A percentile compares a stretch with the other conserved stretches of the same genome.
These are phyloP conservation scores for Pleurotus giganteus DNA, from an alignment of 768 basidiomycete species.

Conservation along the genomic window DNA sequence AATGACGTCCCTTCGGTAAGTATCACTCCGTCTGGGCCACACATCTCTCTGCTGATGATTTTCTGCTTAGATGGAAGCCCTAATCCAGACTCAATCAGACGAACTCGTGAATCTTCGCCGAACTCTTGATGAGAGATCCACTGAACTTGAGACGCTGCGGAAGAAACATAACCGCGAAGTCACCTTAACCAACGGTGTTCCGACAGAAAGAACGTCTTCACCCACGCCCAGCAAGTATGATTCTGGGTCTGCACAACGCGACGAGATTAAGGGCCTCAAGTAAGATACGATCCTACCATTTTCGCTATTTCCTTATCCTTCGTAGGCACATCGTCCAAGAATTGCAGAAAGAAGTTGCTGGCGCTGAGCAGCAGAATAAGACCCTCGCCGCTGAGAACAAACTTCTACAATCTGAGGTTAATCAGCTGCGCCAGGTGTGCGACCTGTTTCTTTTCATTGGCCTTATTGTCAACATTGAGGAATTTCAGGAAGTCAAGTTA, in stretches of 20 bases:
- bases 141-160: conserved; percentile 54
- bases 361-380: conserved; percentile 60
- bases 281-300: conserved; percentile 26
- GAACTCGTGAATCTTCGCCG: conserved; percentile 27
- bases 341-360: conserved; percentile 76
- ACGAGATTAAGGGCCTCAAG: conserved; percentile 86
- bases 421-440: conserved; percentile 70
- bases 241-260: conserved; percentile 36
- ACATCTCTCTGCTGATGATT: background rate
- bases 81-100: conserved; percentile 24
- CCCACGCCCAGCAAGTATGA: conserved; percentile 52
- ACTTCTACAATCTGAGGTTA: conserved; percentile 60
- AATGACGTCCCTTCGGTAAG: conserved; percentile 21
- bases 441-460: background rate
- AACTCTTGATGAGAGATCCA: conserved; percentile 31
- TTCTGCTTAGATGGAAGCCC: conserved; percentile 23
- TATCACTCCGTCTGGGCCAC: background rate
- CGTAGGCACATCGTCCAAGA: conserved; percentile 83
- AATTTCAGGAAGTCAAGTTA: conserved; percentile 62
- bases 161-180: conserved; percentile 63
- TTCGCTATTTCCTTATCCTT: conserved; percentile 4
- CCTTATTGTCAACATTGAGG: background rate
- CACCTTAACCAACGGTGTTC: conserved; percentile 43
- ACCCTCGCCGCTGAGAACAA: conserved; percentile 78
- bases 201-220: conserved; percentile 26